Evolutionary conservation across 495 filamentous ascomycete genomes (phyloP), one percentile per base, ranked within the genome.

Genomic region (Podospora fimiseda): DNA sequence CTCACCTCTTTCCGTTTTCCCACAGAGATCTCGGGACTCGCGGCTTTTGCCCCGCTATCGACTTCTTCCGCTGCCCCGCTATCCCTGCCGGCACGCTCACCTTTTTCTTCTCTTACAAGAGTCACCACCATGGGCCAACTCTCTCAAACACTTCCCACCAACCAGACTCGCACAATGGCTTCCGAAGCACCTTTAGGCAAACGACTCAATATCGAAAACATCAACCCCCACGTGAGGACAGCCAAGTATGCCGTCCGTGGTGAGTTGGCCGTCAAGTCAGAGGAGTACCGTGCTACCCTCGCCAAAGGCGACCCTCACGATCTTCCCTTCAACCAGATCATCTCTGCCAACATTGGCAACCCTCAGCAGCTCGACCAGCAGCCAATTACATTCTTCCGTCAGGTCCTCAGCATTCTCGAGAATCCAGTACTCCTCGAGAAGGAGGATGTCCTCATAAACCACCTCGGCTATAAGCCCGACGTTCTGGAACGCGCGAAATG

Each of bases 321-420:
- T 51, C 78, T 97, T 40, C 93, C 93, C 21, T 98, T 98, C 66
- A 78, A 88, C 57, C 77, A 87, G 54, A 84, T 98, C 62, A 92
- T 98, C 70, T 89, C 87, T 49, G 93, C 93, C 70, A 98, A 98
- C 70, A 98, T 98, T 65, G 93, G 94, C 59, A 98, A 98, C 74
- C 93, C 94, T 6, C 93, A 98, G 66, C 94, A 97, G 72, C 84
- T 98, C 50, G 93, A 94, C 72, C 93, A 98, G 77, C 93, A 96
- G 77, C 93, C 93, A 59, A 90, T 98, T 63, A 97, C 92, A 58
- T 98, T 95, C 79, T 95, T 98, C 84, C 85, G 93, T 51, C 94
- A 98, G 73, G 94, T 97, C 9, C 78, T 95, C 63, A 96, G 90
- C 75, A 70, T 98, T 44, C 75, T 98, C 50, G 93, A 98, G 72